These are phyloP conservation scores for Colletotrichum tamarilloi DNA, from an alignment of 2,329 filamentous ascomycete genomes.

Conservation along the genomic window DNA sequence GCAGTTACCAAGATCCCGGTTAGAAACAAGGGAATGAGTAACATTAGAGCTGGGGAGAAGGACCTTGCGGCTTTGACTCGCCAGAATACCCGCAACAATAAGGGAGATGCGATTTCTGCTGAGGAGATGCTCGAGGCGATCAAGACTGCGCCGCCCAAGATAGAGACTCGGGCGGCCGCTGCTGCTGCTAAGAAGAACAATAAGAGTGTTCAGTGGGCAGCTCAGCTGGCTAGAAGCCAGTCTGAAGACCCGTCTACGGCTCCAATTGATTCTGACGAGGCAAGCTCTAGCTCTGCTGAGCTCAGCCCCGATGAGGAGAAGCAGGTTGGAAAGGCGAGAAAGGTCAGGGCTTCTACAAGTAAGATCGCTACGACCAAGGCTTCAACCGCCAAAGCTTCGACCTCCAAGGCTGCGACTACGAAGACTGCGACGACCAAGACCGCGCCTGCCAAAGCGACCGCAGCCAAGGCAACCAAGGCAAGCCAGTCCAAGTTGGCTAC, in stretches of 20 bases:
- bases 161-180: neutral
- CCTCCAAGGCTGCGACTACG: neutral
- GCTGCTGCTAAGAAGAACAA: constrained; percentile 4
- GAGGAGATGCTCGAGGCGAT: constrained; percentile 43
- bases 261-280: neutral
- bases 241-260: neutral
- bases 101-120: constrained; percentile 49
- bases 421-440: neutral
- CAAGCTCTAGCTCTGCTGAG: neutral
- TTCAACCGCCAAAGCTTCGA: neutral
- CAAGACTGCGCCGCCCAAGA: neutral
- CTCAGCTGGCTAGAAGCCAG: constrained; percentile 25
- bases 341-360: neutral
- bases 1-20: constrained; percentile 20
- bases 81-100: constrained; percentile 59
- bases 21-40: constrained; percentile 22
- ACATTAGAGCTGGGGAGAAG: constrained; percentile 49
- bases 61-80: constrained; percentile 54
- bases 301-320: constrained; percentile 15
- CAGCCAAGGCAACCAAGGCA: constrained; percentile 8
- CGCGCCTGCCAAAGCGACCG: constrained; percentile 1
- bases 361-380: neutral
- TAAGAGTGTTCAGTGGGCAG: constrained; percentile 28
- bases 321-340: constrained; percentile 21
- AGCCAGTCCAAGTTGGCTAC: constrained; percentile 4